Percentiles rank a stretch among this genome's conserved stretches.
Conservation (phyloP, 768 basidiomycete genomes). For the Suillus discolor region DNA sequence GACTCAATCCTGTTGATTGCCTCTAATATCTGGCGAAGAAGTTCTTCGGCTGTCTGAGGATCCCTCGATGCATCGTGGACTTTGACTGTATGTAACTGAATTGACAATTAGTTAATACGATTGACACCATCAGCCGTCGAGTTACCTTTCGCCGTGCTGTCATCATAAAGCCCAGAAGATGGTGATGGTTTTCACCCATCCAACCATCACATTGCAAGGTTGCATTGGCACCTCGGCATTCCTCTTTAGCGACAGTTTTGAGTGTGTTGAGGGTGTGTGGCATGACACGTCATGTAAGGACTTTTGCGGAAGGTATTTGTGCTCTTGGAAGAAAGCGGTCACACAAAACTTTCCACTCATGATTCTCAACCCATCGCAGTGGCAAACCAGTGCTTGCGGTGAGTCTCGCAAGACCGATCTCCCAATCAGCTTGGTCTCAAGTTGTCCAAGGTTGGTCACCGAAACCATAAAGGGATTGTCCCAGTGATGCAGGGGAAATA, state of each 20-base stretch:
- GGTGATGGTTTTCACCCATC: conserved; percentile 34
- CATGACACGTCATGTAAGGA: conserved; percentile 27
- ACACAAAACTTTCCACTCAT: conserved; percentile 31
- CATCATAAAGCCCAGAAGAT: conserved; percentile 38
- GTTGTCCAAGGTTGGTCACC: conserved; percentile 1
- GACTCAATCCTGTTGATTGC: conserved; percentile 21
- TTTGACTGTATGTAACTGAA: conserved; percentile 32
- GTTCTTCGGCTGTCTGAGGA: conserved; percentile 34
- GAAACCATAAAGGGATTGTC: background rate
- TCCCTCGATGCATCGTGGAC: conserved; percentile 36
- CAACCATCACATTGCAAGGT: conserved; percentile 41
- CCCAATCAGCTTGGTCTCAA: background rate
- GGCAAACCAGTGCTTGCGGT: conserved; percentile 37
- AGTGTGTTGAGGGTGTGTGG: conserved; percentile 12
- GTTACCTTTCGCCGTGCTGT: conserved; percentile 23
- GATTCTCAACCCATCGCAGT: conserved; percentile 40
- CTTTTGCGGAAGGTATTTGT: conserved; percentile 24
- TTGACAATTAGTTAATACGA: conserved; percentile 1
- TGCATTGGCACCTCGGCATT: conserved; percentile 17
- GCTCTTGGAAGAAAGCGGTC: conserved; percentile 34
- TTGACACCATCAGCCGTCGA: background rate
- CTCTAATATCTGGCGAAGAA: conserved; percentile 25
- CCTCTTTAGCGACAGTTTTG: conserved; percentile 1
- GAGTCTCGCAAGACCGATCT: conserved; percentile 21
- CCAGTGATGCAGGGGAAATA: background rate